Conservation (phyloP, 441 rosid species). For the Brassica balearica region DNA sequence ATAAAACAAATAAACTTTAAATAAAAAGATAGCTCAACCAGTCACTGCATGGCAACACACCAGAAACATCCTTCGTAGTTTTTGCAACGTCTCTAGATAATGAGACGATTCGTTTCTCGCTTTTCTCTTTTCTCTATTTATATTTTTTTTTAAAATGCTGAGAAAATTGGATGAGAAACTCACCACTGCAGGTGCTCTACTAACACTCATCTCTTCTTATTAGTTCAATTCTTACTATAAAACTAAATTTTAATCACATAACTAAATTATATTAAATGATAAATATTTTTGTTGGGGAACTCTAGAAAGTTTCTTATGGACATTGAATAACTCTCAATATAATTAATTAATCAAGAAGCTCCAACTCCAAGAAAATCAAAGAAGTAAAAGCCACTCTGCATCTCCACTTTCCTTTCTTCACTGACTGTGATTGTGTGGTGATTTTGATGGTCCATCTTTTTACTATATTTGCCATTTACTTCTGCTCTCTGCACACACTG, state of each 20-base stretch:
- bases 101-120: no score
- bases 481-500: conserved; percentile 47
- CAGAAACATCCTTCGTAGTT: no score
- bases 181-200: no score
- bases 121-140: no score
- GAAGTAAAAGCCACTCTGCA: conserved; percentile 39
- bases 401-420: conserved; percentile 37
- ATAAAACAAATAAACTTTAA: no score
- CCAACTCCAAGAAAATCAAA: conserved; percentile 49
- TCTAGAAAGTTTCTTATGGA: neutral
- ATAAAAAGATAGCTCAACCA: no score
- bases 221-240: neutral
- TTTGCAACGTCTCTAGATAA: no score
- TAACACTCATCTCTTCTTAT: neutral
- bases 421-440: conserved; percentile 42
- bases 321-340: neutral
- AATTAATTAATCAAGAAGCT: conserved; percentile 29
- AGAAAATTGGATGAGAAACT: no score
- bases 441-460: conserved; percentile 46
- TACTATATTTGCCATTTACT: conserved; percentile 45
- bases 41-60: no score
- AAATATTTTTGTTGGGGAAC: neutral
- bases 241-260: neutral
- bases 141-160: no score
- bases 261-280: neutral